phyloP scores from a whole-genome alignment of 495 filamentous ascomycete genomes.

The Ramalina intermedia region DNA sequence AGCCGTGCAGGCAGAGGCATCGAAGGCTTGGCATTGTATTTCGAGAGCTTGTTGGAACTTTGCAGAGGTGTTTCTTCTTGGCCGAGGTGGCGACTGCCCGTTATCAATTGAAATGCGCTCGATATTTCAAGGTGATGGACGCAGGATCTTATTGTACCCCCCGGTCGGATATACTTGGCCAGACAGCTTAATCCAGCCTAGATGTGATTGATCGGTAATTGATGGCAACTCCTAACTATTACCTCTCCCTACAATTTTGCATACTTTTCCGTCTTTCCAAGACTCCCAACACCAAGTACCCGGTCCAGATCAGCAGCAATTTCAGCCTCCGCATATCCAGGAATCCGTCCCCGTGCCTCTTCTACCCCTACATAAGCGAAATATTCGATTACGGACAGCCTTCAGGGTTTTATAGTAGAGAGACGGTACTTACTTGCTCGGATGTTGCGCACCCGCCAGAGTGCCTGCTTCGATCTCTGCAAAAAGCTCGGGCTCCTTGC shows the following conservation, averaged over 20 bases:
- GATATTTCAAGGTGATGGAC: neutral
- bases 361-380: neutral
- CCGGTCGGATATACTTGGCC: neutral
- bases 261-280: neutral
- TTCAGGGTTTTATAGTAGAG: neutral
- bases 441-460: neutral
- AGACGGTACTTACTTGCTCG: neutral
- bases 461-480: neutral
- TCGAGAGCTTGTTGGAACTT: too few relatives aligned
- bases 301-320: neutral
- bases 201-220: neutral
- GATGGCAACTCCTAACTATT: neutral
- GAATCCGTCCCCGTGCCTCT: neutral
- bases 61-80: too few relatives aligned
- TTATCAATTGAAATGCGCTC: too few relatives aligned
- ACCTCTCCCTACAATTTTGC: neutral
- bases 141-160: neutral
- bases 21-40: neutral
- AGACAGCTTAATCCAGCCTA: neutral
- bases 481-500: neutral
- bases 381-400: neutral
- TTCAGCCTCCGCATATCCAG: neutral
- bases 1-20: conserved; percentile 4
- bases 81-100: too few relatives aligned
- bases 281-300: neutral